Percentiles rank a stretch among this genome's conserved stretches.
These are phyloP conservation scores for Blumeria graminis DNA, from an alignment of 2,329 filamentous ascomycete genomes.

Conservation along the genomic window DNA sequence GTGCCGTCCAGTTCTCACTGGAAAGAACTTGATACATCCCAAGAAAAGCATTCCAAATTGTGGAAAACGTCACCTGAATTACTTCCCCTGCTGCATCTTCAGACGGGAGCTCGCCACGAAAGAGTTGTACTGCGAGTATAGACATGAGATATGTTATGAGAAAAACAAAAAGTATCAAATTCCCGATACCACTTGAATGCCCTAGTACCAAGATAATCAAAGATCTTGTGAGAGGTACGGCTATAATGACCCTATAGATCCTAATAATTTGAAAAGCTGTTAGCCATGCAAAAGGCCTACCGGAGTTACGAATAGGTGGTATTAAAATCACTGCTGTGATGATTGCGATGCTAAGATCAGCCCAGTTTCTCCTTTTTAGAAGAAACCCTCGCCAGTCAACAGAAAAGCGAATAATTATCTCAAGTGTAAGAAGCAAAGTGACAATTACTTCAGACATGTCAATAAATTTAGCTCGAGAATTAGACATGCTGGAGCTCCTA, in stretches of 20 bases:
- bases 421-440: constrained; percentile 53
- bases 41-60: constrained; percentile 86
- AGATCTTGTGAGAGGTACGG: constrained; percentile 64
- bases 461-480: constrained; percentile 36
- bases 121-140: constrained; percentile 81
- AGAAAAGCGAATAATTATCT: constrained; percentile 58
- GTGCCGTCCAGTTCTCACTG: constrained; percentile 82
- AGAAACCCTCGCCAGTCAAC: constrained; percentile 67
- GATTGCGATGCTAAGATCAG: constrained; percentile 59
- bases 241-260: constrained; percentile 76
- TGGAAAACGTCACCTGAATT: constrained; percentile 55
- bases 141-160: constrained; percentile 82
- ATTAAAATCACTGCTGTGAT: constrained; percentile 69
- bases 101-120: constrained; percentile 59
- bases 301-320: constrained; percentile 50
- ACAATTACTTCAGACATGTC: constrained; percentile 47
- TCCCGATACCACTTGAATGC: constrained; percentile 76
- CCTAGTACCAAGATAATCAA: constrained; percentile 74
- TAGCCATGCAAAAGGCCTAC: constrained; percentile 60
- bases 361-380: constrained; percentile 45
- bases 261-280: constrained; percentile 83
- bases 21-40: constrained; percentile 96
- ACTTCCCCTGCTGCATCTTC: constrained; percentile 34
- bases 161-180: constrained; percentile 90
- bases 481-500: constrained; percentile 54